These are phyloP conservation scores for Colletotrichum sidae DNA, from an alignment of 2,329 filamentous ascomycete genomes.

Conservation along the genomic window DNA sequence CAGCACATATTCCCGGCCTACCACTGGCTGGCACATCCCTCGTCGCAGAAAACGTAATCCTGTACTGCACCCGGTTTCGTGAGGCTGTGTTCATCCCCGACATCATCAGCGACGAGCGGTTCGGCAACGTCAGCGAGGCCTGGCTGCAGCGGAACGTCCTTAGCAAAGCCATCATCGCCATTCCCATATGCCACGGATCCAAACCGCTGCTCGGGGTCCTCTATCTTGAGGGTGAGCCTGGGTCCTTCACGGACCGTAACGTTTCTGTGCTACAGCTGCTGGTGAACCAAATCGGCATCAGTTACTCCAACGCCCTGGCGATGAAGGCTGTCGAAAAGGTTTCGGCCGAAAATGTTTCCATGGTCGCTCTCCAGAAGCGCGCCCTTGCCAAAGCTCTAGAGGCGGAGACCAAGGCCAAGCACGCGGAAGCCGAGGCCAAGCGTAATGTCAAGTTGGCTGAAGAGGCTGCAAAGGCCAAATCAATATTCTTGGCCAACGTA, in stretches of 20 bases:
- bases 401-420: slow-evolving; percentile 81
- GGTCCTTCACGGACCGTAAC: slow-evolving; percentile 81
- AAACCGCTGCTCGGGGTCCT: slow-evolving; percentile 78
- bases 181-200: slow-evolving; percentile 80
- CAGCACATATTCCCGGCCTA: slow-evolving; percentile 73
- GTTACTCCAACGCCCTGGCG: slow-evolving; percentile 75
- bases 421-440: slow-evolving; percentile 80
- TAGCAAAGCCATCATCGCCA: slow-evolving; percentile 81
- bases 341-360: slow-evolving; percentile 80
- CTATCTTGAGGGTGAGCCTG: slow-evolving; percentile 80
- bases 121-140: slow-evolving; percentile 77
- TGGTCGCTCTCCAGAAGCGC: slow-evolving; percentile 81
- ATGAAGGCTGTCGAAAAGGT: slow-evolving; percentile 81
- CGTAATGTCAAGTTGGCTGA: slow-evolving; percentile 85
- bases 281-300: slow-evolving; percentile 82
- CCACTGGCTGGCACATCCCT: slow-evolving; percentile 73
- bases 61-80: slow-evolving; percentile 81
- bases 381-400: slow-evolving; percentile 78
- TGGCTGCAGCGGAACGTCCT: slow-evolving; percentile 77
- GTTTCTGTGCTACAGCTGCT: slow-evolving; percentile 75
- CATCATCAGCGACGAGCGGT: slow-evolving; percentile 79
- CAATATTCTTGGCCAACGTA: slow-evolving; percentile 83
- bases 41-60: slow-evolving; percentile 80
- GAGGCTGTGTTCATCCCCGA: slow-evolving; percentile 82
- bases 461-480: slow-evolving; percentile 85